Evolutionary conservation across 2,329 filamentous ascomycete species (phyloP), one percentile per base, ranked within the genome.

Genomic region (Fusarium sp.): DNA sequence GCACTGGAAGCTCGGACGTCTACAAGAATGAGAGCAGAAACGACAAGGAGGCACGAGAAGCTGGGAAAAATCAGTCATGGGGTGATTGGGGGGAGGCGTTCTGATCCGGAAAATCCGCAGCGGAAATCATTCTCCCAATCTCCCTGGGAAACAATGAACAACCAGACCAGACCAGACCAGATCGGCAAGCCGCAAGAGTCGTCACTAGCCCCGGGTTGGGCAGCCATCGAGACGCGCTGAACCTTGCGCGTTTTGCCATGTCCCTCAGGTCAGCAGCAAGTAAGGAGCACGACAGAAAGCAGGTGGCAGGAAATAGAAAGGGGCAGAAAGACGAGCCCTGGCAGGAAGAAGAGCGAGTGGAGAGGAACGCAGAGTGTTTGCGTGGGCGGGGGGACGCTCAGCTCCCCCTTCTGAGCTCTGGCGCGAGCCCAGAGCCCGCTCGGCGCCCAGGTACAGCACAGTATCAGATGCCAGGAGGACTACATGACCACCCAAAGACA

Each of bases 401-500:
- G 81, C 81, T 82, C 81, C 79, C 79, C 75, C 62, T 75, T 71
- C 76, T 77, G 45, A 66, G 70, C 64, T 73, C 61, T 69, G 67
- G 67, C 66, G 60, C 60, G 63, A 74, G 71, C 69, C 56, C 65
- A 73, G 70, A 71, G 56, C 66, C 48, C 64, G 65, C 68, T 62
- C 64, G 60, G 63, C 65, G 56, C 66, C 71, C 67, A 82, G 71
- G 81, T 83, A 83, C 78, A 81, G 79, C 81, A 83, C 81, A 83
- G 81, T 83, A 83, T 82, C 79, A 82, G 78, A 72, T 73, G 74
- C 66, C 65, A 76, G 75, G 74, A 78, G 72, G 77, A 76, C 80
- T 80, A 80, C 80, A 78, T 80, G 75, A 77, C 77, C 78, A 79
- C 74, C 78, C 71, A 80, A 77, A 76, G 68, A 67, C 77, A 81